Evolutionary conservation across 2,329 filamentous ascomycete species (phyloP).

Genomic region (Ascochyta viciae-villosae): DNA sequence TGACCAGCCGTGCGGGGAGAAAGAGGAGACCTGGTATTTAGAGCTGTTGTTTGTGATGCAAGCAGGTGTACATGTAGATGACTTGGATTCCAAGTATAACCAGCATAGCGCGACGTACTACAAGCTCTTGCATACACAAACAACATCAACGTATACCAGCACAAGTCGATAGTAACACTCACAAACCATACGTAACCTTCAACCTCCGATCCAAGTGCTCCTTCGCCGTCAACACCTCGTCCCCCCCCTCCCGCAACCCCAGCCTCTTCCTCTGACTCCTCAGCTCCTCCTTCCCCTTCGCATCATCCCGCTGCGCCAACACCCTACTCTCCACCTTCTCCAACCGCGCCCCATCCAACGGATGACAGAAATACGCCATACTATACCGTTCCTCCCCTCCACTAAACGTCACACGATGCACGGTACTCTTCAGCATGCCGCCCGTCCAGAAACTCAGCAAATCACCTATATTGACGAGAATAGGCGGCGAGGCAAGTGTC

Average conservation of each 20-base stretch:
- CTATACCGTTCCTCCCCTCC: slow-evolving; percentile 59
- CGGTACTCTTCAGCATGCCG: slow-evolving; percentile 82
- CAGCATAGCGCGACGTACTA: neutral
- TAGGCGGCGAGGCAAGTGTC: slow-evolving; percentile 58
- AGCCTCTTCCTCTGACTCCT: slow-evolving; percentile 51
- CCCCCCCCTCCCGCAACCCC: slow-evolving; percentile 49
- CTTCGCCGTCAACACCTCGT: slow-evolving; percentile 61
- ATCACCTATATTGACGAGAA: slow-evolving; percentile 73
- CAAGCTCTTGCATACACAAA: neutral
- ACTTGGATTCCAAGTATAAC: neutral
- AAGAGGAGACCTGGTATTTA: slow-evolving; percentile 31
- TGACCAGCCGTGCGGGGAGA: slow-evolving; percentile 31
- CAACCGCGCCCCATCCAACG: slow-evolving; percentile 61
- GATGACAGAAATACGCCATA: slow-evolving; percentile 70
- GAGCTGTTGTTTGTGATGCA: neutral
- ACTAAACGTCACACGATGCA: slow-evolving; percentile 83
- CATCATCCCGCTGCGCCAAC: slow-evolving; percentile 52
- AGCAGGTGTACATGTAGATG: neutral
- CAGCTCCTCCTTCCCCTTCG: slow-evolving; percentile 37
- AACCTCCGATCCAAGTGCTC: slow-evolving; percentile 66
- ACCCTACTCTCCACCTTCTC: slow-evolving; percentile 62
- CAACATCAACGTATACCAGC: neutral
- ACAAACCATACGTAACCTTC: slow-evolving; percentile 63
- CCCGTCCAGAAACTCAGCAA: slow-evolving; percentile 87
- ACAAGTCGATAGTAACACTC: neutral